Conservation (phyloP, 768 basidiomycete species). For the Mycena albidolilacea region DNA sequence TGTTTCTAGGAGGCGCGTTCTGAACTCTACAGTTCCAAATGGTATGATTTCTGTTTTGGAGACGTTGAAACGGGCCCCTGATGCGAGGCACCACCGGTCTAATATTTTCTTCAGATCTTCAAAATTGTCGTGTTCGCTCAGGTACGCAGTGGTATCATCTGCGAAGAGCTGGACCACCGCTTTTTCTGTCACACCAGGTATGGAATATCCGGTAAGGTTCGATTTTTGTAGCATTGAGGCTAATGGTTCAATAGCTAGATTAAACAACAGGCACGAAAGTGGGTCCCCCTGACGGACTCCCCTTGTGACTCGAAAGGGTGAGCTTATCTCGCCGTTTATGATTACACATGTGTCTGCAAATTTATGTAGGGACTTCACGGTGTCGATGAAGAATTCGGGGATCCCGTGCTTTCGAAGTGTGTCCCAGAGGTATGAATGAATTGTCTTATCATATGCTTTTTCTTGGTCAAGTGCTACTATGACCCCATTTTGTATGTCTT, state of each 20-base stretch:
- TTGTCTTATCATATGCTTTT: background rate
- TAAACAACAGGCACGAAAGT: slow-evolving; percentile 43
- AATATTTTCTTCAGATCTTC: no score
- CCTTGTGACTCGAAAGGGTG: slow-evolving; percentile 35
- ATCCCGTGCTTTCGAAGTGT: slow-evolving; percentile 12
- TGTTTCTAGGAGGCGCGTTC: no score
- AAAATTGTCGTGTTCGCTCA: no score
- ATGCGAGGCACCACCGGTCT: no score
- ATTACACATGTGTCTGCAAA: slow-evolving; percentile 39
- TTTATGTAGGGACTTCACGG: slow-evolving; percentile 8
- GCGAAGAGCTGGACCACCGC: no score
- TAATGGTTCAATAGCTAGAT: no score
- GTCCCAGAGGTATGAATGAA: background rate
- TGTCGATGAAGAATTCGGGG: slow-evolving; percentile 33
- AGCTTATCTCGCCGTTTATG: slow-evolving; percentile 43
- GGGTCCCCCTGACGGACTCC: slow-evolving; percentile 51
- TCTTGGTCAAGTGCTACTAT: background rate
- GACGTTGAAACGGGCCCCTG: no score
- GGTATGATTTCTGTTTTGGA: no score
- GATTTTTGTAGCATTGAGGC: no score
- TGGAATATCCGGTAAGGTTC: no score
- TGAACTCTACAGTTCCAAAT: no score
- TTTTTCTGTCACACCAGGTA: no score
- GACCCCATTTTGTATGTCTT: slow-evolving; percentile 28
- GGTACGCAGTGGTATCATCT: slow-evolving; percentile 15